These are phyloP conservation scores for Komagataella kurtzmanii DNA, from an alignment of 805 yeast genomes.

Conservation along the genomic window DNA sequence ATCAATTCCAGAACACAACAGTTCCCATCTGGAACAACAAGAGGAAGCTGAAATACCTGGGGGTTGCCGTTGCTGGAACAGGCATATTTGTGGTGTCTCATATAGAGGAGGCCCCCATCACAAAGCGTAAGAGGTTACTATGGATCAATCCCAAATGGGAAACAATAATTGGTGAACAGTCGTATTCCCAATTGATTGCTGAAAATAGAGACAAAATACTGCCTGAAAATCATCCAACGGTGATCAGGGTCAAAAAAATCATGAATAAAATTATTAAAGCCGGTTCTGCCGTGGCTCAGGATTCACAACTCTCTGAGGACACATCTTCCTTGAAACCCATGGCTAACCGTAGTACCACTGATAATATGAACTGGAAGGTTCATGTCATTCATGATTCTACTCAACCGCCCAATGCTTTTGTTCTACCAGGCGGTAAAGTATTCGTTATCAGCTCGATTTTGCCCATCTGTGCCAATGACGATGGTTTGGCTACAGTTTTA, in stretches of 20 bases:
- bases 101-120: conserved; percentile 71
- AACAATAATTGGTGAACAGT: conserved; percentile 41
- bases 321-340: background rate
- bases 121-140: conserved; percentile 59
- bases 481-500: conserved; percentile 90
- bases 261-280: conserved; percentile 53
- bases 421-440: conserved; percentile 91
- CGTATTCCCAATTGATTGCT: conserved; percentile 45
- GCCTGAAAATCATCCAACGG: conserved; percentile 50
- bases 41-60: conserved; percentile 11
- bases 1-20: background rate
- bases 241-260: conserved; percentile 39
- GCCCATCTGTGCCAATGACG: conserved; percentile 68
- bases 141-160: conserved; percentile 57
- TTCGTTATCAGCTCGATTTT: conserved; percentile 75
- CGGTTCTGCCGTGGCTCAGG: conserved; percentile 16
- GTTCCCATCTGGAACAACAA: background rate
- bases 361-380: conserved; percentile 52
- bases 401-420: conserved; percentile 96
- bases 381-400: conserved; percentile 61
- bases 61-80: conserved; percentile 19
- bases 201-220: conserved; percentile 41
- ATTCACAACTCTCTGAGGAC: background rate
- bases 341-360: conserved; percentile 2
- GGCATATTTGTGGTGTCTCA: conserved; percentile 32